Percentiles rank a stretch among this genome's conserved stretches.
These are phyloP conservation scores for Angomonas deanei DNA, from an alignment of 208 protist species.

Conservation along the genomic window DNA sequence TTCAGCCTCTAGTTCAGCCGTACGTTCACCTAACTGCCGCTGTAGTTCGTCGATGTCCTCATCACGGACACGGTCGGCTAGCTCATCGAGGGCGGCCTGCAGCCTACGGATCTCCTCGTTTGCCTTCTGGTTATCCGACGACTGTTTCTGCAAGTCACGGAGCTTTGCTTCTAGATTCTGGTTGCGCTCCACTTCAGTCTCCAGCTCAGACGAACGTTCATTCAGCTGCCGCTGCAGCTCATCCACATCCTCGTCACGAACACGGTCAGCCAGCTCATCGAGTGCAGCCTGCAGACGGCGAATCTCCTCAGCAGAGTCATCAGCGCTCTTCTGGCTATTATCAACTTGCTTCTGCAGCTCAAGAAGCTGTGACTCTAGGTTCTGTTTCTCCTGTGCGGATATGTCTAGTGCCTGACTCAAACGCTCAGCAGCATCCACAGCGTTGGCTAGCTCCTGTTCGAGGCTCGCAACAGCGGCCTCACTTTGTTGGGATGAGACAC, in stretches of 20 bases:
- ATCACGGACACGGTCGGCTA: neutral
- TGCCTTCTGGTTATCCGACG: neutral
- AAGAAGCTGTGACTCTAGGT: too few species aligned
- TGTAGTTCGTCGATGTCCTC: neutral
- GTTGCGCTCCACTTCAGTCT: neutral
- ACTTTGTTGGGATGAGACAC: neutral
- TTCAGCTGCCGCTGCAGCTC: neutral
- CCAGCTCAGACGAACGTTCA: neutral
- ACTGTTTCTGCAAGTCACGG: neutral
- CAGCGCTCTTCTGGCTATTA: neutral
- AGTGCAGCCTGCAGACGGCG: too few species aligned
- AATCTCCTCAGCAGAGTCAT: too few species aligned
- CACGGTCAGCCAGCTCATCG: too few species aligned
- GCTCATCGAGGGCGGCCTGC: neutral
- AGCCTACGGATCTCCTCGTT: neutral
- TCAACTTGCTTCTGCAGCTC: neutral
- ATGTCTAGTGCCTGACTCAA: too few species aligned
- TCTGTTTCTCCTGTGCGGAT: too few species aligned
- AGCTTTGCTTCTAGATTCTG: neutral
- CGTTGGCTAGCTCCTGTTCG: too few species aligned
- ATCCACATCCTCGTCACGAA: too few species aligned
- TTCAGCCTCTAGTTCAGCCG: neutral
- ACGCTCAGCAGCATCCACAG: too few species aligned
- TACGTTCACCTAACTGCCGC: too few species aligned
- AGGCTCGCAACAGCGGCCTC: neutral